Base-by-base conservation (phyloP, 176 grass and related monocot species). In the Urochloa ruziziensis region DNA sequence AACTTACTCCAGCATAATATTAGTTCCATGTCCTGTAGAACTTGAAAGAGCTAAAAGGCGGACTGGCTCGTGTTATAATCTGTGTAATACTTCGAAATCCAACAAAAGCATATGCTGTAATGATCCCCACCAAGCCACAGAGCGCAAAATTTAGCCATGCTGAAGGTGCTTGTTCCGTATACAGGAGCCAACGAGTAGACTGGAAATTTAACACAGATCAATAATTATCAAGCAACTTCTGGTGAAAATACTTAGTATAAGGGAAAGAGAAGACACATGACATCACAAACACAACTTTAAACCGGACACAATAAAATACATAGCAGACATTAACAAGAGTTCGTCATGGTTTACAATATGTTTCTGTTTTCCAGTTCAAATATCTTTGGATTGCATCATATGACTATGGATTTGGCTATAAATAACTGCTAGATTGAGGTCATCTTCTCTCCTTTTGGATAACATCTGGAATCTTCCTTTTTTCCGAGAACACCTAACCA, bases 111-210 rank as follows among this genome's bases (percentile, higher is more conserved):
- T 96, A 99, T 42, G 96, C 96, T 73, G 91, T 99, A 32, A 91
- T 90, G 82, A 99, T 99, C 74, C 96, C 96, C 60, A 96, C 93
- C 81, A 96, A 95, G 59, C 96, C 96, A 60, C 96, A 99, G 39
- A 99, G 78, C 7, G 93, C 93, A 81, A 99, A 99, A 67, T 94
- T 96, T 47, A 99, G 67, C 96, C 96, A 99, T 75, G 96, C 96
- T 77, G 89, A 92, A 78, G 96, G 96, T 86, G 96, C 96, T 90
- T 90, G 96, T 90, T 99, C 96, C 66, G 96, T 96, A 86, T 99
- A 99, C 79, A 99, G 91, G 46, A 99, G 93, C 96, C 96, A 99
- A 35, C 93, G 87, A 21, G 96, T 96, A 85, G 96, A 99, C 96
- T 99, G 93, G 12, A 77, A 86, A 87, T 44, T 33, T 42, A 67